A percentile compares a stretch with the other conserved stretches of the same genome.
Evolutionary conservation across 345 rosid species (phyloP).

Genomic region (Turnera subulata): DNA sequence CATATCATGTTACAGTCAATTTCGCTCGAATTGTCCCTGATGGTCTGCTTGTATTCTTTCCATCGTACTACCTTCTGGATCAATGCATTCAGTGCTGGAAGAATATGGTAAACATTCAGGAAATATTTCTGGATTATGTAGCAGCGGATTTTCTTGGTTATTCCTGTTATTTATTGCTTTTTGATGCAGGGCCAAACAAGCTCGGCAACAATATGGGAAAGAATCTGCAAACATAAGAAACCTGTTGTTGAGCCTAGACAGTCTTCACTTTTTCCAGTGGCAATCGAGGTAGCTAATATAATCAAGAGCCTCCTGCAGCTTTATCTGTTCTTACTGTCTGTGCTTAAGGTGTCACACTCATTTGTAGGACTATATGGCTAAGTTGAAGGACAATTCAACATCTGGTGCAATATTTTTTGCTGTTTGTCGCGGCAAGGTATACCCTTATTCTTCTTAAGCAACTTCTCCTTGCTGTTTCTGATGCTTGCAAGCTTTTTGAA

Average conservation of each 20-base stretch:
- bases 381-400: conserved; percentile 65
- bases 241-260: conserved; percentile 96
- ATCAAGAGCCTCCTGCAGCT: conserved; percentile 12
- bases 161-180: conserved; percentile 6
- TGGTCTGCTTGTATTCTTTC: conserved; percentile 92
- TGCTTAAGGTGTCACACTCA: background rate
- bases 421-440: conserved; percentile 98
- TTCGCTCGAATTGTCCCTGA: conserved; percentile 90
- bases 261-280: conserved; percentile 61
- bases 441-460: conserved; percentile 9
- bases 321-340: conserved; percentile 2
- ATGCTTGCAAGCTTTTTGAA: conserved; percentile 6
- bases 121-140: background rate
- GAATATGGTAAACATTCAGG: conserved; percentile 46
- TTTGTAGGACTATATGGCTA: conserved; percentile 70
- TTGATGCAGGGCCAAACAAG: conserved; percentile 48
- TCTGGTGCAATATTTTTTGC: conserved; percentile 93
- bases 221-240: conserved; percentile 86
- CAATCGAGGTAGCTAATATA: conserved; percentile 60
- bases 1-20: conserved; percentile 53
- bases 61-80: conserved; percentile 89
- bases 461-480: conserved; percentile 11
- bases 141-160: too few species aligned
- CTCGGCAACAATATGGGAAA: conserved; percentile 84
- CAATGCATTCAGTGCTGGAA: conserved; percentile 86